Evolutionary conservation across 441 rosid species (phyloP).

Genomic region (Codiaeum variegatum): DNA sequence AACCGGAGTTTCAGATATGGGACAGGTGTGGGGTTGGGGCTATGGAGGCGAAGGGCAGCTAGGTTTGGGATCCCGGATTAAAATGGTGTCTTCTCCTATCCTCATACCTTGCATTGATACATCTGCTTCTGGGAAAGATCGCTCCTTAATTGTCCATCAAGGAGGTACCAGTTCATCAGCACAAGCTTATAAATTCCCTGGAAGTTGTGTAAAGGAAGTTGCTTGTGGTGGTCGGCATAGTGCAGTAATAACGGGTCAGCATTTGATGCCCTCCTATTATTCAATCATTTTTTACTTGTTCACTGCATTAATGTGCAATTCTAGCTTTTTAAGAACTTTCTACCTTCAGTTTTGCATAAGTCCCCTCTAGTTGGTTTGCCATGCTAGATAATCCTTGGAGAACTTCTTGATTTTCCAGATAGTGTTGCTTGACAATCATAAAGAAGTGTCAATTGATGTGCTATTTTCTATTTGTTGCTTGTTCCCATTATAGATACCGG

Average conservation of each 20-base stretch:
- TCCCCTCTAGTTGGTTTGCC: background rate
- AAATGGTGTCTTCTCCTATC: conserved; percentile 80
- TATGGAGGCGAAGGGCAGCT: conserved; percentile 99
- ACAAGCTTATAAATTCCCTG: conserved; percentile 49
- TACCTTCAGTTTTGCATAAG: background rate
- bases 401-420: background rate
- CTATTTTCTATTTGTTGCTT: conserved; percentile 8
- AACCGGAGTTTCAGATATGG: conserved; percentile 60
- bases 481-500: conserved; percentile 64
- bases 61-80: conserved; percentile 85
- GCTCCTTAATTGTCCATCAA: conserved; percentile 33
- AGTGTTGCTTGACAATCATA: background rate
- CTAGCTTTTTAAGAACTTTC: background rate
- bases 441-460: background rate
- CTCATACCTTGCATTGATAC: conserved; percentile 62
- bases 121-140: conserved; percentile 43
- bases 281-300: background rate
- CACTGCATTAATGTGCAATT: background rate
- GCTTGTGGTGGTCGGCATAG: conserved; percentile 95
- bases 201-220: conserved; percentile 66
- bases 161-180: conserved; percentile 46
- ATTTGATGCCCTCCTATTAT: background rate
- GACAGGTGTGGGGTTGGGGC: conserved; percentile 99
- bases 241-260: conserved; percentile 71
- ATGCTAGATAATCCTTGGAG: background rate